These are phyloP conservation scores for Maudiozyma turicensis DNA, from an alignment of 805 yeast genomes.

Conservation along the genomic window DNA sequence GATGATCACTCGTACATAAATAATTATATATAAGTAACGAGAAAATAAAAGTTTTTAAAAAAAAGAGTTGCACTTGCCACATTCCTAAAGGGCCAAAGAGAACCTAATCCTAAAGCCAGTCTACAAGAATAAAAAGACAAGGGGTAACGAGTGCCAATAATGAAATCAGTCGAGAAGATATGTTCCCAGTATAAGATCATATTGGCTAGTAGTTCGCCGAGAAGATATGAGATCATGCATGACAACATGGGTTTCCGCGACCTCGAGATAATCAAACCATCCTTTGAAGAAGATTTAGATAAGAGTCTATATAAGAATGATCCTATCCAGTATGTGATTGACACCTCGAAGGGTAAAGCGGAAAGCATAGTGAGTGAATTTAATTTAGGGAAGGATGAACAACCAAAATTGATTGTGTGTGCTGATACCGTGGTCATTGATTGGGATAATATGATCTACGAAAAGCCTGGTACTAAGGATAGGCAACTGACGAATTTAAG, in stretches of 20 bases:
- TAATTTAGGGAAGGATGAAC: background rate
- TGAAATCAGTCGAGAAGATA: background rate
- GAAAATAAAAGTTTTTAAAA: too few species aligned
- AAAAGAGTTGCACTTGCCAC: background rate
- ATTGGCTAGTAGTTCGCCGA: conserved; percentile 78
- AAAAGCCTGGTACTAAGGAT: conserved; percentile 60
- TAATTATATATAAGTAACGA: too few species aligned
- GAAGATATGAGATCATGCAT: conserved; percentile 61
- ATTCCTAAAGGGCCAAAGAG: background rate
- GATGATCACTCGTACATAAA: background rate
- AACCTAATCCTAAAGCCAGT: background rate
- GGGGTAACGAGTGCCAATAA: background rate
- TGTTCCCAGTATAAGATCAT: conserved; percentile 32
- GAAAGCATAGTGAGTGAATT: conserved; percentile 45
- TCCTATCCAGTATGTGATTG: conserved; percentile 44
- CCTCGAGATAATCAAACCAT: conserved; percentile 44
- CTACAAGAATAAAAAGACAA: background rate
- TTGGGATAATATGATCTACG: conserved; percentile 51
- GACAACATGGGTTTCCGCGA: conserved; percentile 43
- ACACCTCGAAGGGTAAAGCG: conserved; percentile 64
- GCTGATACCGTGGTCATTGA: conserved; percentile 74
- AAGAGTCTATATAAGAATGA: conserved; percentile 31
- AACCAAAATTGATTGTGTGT: conserved; percentile 36
- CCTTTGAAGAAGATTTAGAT: conserved; percentile 67
- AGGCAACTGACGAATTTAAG: conserved; percentile 44